Conservation (phyloP, 164 flowering plant species). For the Warburgia ugandensis region DNA sequence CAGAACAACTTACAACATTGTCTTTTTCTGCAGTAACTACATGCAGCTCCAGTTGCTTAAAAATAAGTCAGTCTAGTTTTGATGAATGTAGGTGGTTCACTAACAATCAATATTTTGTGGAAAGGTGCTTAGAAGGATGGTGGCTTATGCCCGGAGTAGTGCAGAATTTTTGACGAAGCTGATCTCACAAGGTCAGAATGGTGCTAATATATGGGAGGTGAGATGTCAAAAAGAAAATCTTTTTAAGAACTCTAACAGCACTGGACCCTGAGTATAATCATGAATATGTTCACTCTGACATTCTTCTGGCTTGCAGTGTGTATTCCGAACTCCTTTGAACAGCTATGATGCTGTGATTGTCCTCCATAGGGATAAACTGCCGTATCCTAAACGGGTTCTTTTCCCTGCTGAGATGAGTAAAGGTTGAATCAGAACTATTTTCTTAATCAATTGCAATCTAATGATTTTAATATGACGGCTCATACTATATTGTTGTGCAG, state of each 20-base stretch:
- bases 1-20: too few species aligned
- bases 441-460: background rate
- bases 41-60: background rate
- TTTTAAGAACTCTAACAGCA: background rate
- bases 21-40: too few species aligned
- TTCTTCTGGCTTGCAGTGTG: constrained; percentile 44
- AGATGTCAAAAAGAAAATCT: constrained; percentile 1
- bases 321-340: constrained; percentile 81
- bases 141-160: constrained; percentile 83
- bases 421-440: constrained; percentile 30
- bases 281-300: background rate
- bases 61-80: background rate
- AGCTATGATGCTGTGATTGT: constrained; percentile 89
- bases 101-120: constrained; percentile 8
- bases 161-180: constrained; percentile 60
- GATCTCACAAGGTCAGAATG: constrained; percentile 39
- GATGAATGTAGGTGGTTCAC: background rate
- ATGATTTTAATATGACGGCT: background rate
- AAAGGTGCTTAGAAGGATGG: constrained; percentile 74
- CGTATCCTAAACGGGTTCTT: constrained; percentile 77
- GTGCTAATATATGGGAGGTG: constrained; percentile 79
- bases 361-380: constrained; percentile 67
- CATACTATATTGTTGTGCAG: constrained; percentile 24
- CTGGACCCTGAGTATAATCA: background rate
- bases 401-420: constrained; percentile 63